Evolutionary conservation across 495 filamentous ascomycete species (phyloP), one percentile per base, ranked within the genome.

Genomic region (Patellaria atrata): DNA sequence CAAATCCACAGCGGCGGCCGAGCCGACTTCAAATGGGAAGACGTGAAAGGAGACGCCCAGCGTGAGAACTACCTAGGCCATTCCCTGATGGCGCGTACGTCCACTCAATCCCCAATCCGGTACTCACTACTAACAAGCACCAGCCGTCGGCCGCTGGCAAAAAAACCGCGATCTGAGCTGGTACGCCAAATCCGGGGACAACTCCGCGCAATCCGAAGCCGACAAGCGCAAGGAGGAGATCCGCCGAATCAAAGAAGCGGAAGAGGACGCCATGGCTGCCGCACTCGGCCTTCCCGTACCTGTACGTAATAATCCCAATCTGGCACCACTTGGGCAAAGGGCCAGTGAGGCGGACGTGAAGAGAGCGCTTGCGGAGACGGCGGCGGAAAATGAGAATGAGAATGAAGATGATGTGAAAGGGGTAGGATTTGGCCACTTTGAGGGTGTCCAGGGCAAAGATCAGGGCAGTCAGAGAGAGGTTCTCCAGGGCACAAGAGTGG

Each of bases 21-120:
- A 51, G 77, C 73, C 60, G 82, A 91, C 54, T 96, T 97, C 69
- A 82, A 75, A 61, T 96, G 89, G 89, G 79, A 86, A 43, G 82
- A 93, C 49, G 89, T 97, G 51, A 77, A 86, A 47, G 70, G 67
- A 32, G 86, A 83, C 24, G 58, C 67, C 25, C 85, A 94, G 48
- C 82, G 89, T 47, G 87, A 97, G 53, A 94, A 97, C 57, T 97
- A 97, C 56, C 77, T 97, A 0, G 89, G 91, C 26, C 89, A 97
- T 56, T 91, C 82, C 15, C 52, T 97, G 33, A 97, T 91, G 73
- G 89, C 89, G 4, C 71, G 55, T 57, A 50, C 27, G 52, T 52
- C 17, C 4, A 18, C 22, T 24, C 18, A 2, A 19, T 16, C 20
- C 22, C 27, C 13, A 2, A 23, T 22, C 21, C 22, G 12, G 10